phyloP scores from a whole-genome alignment of 148 eudicot species.

The Arctostaphylos glauca region DNA sequence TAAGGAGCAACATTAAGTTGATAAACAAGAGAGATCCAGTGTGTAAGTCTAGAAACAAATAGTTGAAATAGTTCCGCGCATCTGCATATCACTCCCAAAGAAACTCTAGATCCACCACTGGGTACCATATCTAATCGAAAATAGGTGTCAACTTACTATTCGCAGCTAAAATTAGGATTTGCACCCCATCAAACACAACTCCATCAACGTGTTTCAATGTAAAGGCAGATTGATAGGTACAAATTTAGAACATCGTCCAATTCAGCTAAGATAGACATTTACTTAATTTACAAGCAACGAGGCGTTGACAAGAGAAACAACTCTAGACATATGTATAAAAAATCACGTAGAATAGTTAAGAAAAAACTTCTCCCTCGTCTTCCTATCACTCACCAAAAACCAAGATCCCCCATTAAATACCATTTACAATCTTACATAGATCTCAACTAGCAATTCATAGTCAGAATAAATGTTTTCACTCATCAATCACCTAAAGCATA shows the following conservation, averaged over 20 bases:
- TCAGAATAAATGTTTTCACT: background rate
- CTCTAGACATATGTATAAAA: background rate
- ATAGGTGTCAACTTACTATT: background rate
- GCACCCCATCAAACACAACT: background rate
- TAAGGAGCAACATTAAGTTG: background rate
- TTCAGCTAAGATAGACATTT: background rate
- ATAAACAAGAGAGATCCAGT: background rate
- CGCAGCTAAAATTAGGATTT: background rate
- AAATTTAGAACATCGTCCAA: background rate
- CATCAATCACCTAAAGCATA: background rate
- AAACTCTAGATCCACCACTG: background rate
- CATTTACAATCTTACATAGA: conserved; percentile 1
- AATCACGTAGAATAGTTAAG: background rate
- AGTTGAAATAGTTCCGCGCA: background rate
- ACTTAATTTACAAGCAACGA: background rate
- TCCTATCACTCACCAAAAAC: conserved; percentile 7
- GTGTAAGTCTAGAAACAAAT: background rate
- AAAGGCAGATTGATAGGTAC: background rate
- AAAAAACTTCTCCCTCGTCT: background rate
- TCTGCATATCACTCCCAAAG: background rate
- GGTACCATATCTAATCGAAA: background rate
- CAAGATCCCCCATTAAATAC: background rate
- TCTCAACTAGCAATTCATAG: background rate
- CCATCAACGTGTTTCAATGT: background rate
- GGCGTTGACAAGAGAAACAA: background rate